Conservation (phyloP, 2,329 filamentous ascomycete genomes). For the Neonectria punicea region DNA sequence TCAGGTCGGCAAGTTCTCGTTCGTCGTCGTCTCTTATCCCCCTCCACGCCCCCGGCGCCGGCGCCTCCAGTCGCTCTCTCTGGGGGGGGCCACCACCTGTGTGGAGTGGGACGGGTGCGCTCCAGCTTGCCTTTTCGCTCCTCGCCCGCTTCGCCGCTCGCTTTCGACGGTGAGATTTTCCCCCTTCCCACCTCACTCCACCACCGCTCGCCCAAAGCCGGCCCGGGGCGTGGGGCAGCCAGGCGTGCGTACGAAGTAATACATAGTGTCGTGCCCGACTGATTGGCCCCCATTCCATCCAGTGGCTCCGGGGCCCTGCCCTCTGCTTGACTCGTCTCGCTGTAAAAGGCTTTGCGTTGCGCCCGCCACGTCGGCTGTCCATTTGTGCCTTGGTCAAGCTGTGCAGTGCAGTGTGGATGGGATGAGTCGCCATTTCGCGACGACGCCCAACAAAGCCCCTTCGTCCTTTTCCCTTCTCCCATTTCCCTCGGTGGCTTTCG, state of each 20-base stretch:
- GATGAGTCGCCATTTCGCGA: constrained; percentile 3
- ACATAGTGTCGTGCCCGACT: constrained; percentile 44
- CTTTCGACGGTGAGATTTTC: constrained; percentile 42
- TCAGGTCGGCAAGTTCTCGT: neutral
- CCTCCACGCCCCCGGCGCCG: constrained; percentile 37
- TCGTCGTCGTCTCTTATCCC: constrained; percentile 4
- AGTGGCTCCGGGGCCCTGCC: constrained; percentile 34
- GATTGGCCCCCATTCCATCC: constrained; percentile 47
- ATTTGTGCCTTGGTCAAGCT: neutral
- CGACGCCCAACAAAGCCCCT: neutral
- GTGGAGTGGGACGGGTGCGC: constrained; percentile 21
- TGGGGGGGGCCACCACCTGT: constrained; percentile 12
- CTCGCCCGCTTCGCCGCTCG: constrained; percentile 40
- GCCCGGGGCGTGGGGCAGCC: constrained; percentile 45
- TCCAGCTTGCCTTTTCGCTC: constrained; percentile 12
- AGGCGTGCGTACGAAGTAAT: constrained; percentile 26
- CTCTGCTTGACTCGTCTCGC: constrained; percentile 23
- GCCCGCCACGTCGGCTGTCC: constrained; percentile 16
- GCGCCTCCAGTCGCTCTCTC: constrained; percentile 20
- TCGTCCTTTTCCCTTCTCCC: constrained; percentile 5
- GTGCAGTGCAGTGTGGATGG: constrained; percentile 5
- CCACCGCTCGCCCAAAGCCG: constrained; percentile 28
- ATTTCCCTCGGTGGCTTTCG: constrained; percentile 10
- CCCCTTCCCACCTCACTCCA: constrained; percentile 37
- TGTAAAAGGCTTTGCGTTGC: constrained; percentile 2